Evolutionary conservation across 208 protist species (phyloP), one percentile per base, ranked within the genome.

Genomic region (Crithidia fasciculata): DNA sequence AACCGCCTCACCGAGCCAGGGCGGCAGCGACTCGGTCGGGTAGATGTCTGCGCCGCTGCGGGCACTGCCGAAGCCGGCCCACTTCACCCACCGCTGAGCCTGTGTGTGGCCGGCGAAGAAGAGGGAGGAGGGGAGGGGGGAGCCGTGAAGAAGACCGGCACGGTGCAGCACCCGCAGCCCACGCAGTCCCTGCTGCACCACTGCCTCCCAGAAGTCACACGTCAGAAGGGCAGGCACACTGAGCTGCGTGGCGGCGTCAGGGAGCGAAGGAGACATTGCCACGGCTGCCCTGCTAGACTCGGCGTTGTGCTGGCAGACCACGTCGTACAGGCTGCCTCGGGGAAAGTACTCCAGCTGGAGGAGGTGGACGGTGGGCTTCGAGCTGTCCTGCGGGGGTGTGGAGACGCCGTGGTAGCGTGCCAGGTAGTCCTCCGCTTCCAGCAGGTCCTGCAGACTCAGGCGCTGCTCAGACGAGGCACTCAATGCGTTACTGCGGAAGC

Each of bases 311-410:
- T 19, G 52, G 8, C 43, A 16, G 41, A 72, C 72, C 59, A 79
- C 80, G 58, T 93, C 88, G 72, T 75, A 80, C 41, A 90, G 70
- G 37, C 74, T 84, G 0, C 88, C 88, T 3, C 72, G 65, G 4
- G 83, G 81, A 63, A 90, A 93, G 78, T 90, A 93, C 79, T 93
- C 88, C 15, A 78, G 74, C 64, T 93, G 88, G 54, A 93, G 60
- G n/a, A 89, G 66, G 56, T 83, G 81, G 18, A 84, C 81, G 18
- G 69, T 60, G 39, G 68, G 69, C 4, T 64, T 69, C 18, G 55
- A 52, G 47, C 62, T 68, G 47, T 55, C 74, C 39, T 50, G 53
- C 10, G 58, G 58, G n/a, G 74, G 78, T 19, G 67, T 60, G 43
- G 39, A 78, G 56, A 72, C 47, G 52, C 64, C 76, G 70, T 87